These are phyloP conservation scores for Paecilomyces sp. DNA, from an alignment of 2,329 filamentous ascomycete species.

Conservation along the genomic window DNA sequence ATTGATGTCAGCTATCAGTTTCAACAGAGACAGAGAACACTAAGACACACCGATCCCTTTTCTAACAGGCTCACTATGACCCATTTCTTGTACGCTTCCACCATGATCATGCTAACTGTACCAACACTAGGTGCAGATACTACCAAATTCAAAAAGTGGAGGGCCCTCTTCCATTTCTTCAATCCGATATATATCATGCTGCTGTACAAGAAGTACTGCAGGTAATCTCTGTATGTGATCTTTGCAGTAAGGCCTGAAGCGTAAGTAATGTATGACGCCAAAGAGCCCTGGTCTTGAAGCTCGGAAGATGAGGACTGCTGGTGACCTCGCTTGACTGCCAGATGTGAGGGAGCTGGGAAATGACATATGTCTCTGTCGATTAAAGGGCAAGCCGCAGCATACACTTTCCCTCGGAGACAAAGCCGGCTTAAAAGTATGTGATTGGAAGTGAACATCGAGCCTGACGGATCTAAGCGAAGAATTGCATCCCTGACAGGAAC, in stretches of 20 bases:
- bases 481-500: constrained; percentile 36
- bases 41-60: constrained; percentile 50
- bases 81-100: constrained; percentile 91
- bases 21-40: neutral
- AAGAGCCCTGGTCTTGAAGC: constrained; percentile 18
- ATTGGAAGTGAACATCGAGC: constrained; percentile 36
- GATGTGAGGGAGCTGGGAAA: constrained; percentile 25
- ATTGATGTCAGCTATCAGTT: constrained; percentile 6
- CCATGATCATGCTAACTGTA: constrained; percentile 66
- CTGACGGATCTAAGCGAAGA: constrained; percentile 36
- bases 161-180: constrained; percentile 56
- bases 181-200: constrained; percentile 59
- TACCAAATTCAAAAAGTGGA: constrained; percentile 55
- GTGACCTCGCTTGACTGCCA: constrained; percentile 11
- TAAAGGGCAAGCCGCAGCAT: constrained; percentile 31
- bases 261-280: constrained; percentile 25
- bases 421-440: constrained; percentile 35
- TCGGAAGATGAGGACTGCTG: constrained; percentile 20
- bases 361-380: constrained; percentile 36
- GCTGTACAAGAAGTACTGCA: constrained; percentile 61
- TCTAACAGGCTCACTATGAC: constrained; percentile 67
- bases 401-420: constrained; percentile 36
- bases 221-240: constrained; percentile 33
- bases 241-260: constrained; percentile 32
- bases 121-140: constrained; percentile 61